These are phyloP conservation scores for Leptomonas pyrrhocoris DNA, from an alignment of 208 protist genomes.

Conservation along the genomic window DNA sequence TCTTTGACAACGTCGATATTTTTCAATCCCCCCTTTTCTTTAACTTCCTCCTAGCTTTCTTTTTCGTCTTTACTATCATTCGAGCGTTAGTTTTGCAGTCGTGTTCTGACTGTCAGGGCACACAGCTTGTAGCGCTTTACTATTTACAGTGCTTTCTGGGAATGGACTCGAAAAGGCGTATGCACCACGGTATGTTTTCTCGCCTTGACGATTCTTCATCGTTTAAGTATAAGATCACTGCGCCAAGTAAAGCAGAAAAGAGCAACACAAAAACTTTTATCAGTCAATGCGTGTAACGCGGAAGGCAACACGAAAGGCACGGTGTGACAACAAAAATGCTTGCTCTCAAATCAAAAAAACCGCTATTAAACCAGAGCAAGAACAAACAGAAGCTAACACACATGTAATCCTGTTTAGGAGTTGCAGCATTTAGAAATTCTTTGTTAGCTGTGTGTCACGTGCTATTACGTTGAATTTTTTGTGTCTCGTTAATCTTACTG, in stretches of 20 bases:
- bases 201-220: conserved; percentile 4
- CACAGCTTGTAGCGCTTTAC: conserved; percentile 15
- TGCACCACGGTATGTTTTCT: background rate
- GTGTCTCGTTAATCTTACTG: no score
- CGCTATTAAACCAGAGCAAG: no score
- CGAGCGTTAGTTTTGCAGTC: conserved; percentile 14
- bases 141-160: conserved; percentile 19
- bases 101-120: conserved; percentile 18
- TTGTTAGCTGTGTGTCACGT: no score
- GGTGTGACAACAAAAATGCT: no score
- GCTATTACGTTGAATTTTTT: no score
- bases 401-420: no score
- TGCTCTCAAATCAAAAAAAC: no score
- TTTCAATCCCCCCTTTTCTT: conserved; percentile 4
- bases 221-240: conserved; percentile 16
- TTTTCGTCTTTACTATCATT: conserved; percentile 13
- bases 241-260: background rate
- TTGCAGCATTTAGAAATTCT: no score
- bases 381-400: no score
- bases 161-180: conserved; percentile 13
- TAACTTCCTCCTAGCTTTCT: conserved; percentile 15
- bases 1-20: conserved; percentile 17
- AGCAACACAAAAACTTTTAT: background rate
- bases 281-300: background rate
- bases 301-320: background rate